Conservation (phyloP, 2,329 filamentous ascomycete species). For the Chaetomiaceae sp. region DNA sequence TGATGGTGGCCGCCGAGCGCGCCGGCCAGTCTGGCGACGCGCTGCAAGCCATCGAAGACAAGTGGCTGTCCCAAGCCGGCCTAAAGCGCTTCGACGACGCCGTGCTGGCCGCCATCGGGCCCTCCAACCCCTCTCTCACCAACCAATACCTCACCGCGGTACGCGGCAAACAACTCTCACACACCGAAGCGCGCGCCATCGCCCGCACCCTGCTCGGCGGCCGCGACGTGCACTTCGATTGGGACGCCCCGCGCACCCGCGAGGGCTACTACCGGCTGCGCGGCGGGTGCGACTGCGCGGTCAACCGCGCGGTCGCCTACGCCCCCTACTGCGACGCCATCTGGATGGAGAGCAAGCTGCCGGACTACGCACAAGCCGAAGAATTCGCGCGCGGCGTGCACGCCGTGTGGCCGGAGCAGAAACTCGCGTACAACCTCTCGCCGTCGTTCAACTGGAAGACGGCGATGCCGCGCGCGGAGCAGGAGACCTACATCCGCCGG, state of each 20-base stretch:
- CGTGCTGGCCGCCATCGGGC: slow-evolving; percentile 74
- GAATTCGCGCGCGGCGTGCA: slow-evolving; percentile 93
- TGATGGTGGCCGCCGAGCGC: slow-evolving; percentile 81
- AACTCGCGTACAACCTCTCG: slow-evolving; percentile 96
- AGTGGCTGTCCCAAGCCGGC: slow-evolving; percentile 71
- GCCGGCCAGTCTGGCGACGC: slow-evolving; percentile 72
- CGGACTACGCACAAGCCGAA: slow-evolving; percentile 83
- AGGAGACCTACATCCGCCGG: slow-evolving; percentile 94
- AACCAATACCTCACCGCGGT: slow-evolving; percentile 59
- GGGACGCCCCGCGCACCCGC: slow-evolving; percentile 86
- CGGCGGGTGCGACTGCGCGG: slow-evolving; percentile 83
- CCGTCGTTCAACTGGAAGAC: slow-evolving; percentile 99
- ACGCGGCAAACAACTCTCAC: slow-evolving; percentile 69
- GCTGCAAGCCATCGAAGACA: slow-evolving; percentile 87
- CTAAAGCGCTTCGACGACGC: slow-evolving; percentile 89
- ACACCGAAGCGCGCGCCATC: slow-evolving; percentile 71
- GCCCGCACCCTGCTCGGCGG: slow-evolving; percentile 68
- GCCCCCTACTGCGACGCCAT: slow-evolving; percentile 92
- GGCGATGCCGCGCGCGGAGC: slow-evolving; percentile 83
- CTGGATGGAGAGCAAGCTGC: slow-evolving; percentile 99
- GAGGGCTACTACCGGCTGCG: slow-evolving; percentile 94
- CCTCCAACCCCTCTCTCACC: slow-evolving; percentile 62
- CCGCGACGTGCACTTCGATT: slow-evolving; percentile 81
- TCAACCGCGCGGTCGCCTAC: slow-evolving; percentile 87
- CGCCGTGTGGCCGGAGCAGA: slow-evolving; percentile 91